These are phyloP conservation scores for Liriodendron chinense DNA, from an alignment of 164 flowering plant genomes.

Conservation along the genomic window DNA sequence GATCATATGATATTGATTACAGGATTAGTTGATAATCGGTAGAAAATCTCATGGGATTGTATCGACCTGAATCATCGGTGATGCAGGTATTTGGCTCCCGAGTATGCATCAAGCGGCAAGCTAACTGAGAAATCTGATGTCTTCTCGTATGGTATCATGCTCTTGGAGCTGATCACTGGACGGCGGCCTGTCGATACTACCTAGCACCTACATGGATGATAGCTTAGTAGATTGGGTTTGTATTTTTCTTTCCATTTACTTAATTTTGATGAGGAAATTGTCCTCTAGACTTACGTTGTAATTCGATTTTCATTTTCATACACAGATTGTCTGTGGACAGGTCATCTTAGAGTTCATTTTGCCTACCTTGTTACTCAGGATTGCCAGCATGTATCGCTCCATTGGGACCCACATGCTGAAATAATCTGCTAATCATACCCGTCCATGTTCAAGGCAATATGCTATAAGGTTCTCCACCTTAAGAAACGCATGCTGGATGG, in stretches of 20 bases:
- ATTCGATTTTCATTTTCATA: too few relatives aligned
- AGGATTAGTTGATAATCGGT: not conserved
- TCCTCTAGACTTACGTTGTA: too few relatives aligned
- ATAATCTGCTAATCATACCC: too few relatives aligned
- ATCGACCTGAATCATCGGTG: not conserved
- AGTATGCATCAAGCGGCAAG: constrained; percentile 87
- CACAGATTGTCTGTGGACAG: too few relatives aligned
- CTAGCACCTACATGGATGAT: constrained; percentile 47
- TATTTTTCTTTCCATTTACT: not conserved
- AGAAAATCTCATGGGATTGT: not conserved
- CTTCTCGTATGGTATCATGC: constrained; percentile 81
- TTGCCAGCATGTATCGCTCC: too few relatives aligned
- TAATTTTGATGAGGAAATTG: not conserved
- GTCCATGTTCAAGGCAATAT: too few relatives aligned
- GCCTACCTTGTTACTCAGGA: too few relatives aligned
- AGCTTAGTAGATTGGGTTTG: constrained; percentile 84
- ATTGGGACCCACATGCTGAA: too few relatives aligned
- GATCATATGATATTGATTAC: not conserved
- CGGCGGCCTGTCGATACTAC: constrained; percentile 52
- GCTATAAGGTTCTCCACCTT: too few relatives aligned
- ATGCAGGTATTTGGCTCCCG: constrained; percentile 86
- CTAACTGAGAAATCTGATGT: constrained; percentile 90
- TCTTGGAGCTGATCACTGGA: constrained; percentile 80
- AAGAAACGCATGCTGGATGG: too few relatives aligned
- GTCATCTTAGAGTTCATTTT: too few relatives aligned